Percentiles rank a stretch among this genome's conserved stretches.
These are phyloP conservation scores for Leishmania gerbilli DNA, from an alignment of 208 protist species.

Conservation along the genomic window DNA sequence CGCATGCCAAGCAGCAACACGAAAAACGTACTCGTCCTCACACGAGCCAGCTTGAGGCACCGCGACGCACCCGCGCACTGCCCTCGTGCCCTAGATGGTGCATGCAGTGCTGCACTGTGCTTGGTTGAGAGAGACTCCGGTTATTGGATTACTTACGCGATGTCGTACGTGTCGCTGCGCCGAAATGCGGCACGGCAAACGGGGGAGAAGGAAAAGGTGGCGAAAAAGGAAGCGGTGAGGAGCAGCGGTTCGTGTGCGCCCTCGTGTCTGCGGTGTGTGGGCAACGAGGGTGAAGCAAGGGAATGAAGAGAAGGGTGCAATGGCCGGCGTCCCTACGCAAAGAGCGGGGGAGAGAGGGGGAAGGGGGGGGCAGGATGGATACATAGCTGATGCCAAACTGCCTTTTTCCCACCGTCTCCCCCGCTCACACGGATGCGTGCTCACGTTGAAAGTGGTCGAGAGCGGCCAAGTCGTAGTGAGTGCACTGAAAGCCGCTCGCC, in stretches of 20 bases:
- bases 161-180: background rate
- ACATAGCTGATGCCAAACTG: background rate
- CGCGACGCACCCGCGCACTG: background rate
- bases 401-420: background rate
- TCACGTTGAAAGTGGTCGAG: conserved; percentile 56
- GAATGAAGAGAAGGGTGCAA: background rate
- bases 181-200: background rate
- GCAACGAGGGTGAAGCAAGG: background rate
- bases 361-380: background rate
- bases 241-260: background rate
- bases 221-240: background rate
- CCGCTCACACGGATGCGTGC: conserved; percentile 18
- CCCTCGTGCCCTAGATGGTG: background rate
- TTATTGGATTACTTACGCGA: background rate
- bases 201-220: background rate
- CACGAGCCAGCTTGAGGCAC: background rate
- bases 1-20: background rate
- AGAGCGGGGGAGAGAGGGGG: background rate
- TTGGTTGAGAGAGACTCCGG: background rate
- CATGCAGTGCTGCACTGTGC: background rate
- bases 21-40: background rate
- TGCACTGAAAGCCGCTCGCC: conserved; percentile 47
- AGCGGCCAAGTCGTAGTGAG: conserved; percentile 49
- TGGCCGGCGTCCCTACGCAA: background rate
- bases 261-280: background rate